Percentiles rank a stretch among this genome's conserved stretches.
phyloP scores from a whole-genome alignment of 192 early-diverging fungal species.

The Umbelopsis vinacea region DNA sequence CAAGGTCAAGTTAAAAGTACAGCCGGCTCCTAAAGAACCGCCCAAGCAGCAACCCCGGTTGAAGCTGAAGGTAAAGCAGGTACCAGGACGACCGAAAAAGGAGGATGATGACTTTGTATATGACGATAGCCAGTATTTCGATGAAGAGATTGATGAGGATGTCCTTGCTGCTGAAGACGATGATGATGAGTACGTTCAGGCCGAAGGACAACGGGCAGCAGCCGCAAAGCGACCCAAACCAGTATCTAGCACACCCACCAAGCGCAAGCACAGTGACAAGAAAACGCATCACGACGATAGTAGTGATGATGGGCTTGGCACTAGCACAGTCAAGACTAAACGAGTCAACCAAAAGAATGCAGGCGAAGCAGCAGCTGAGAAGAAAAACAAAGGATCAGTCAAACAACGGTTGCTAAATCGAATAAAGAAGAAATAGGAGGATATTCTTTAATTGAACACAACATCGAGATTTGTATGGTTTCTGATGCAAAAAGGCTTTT shows the following conservation, averaged over 20 bases:
- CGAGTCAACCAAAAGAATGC: not conserved
- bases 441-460: not conserved
- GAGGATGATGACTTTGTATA: constrained; percentile 13
- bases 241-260: not conserved
- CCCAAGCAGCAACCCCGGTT: constrained; percentile 10
- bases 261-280: not conserved
- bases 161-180: constrained; percentile 23
- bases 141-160: constrained; percentile 21
- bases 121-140: constrained; percentile 11
- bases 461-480: no score
- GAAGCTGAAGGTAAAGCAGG: constrained; percentile 22
- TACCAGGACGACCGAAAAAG: not conserved
- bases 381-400: constrained; percentile 17
- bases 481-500: no score
- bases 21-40: not conserved
- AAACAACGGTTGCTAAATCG: constrained; percentile 33
- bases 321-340: constrained; percentile 13
- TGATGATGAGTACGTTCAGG: constrained; percentile 24
- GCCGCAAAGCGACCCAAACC: not conserved
- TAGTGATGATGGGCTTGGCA: constrained; percentile 34
- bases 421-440: constrained; percentile 22
- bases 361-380: not conserved
- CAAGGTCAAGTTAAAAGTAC: constrained; percentile 12
- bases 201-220: no score
- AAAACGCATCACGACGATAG: constrained; percentile 15